Evolutionary conservation across 345 rosid genomes (phyloP), one percentile per base, ranked within the genome.

Genomic region (Bruguiera gymnorhiza): DNA sequence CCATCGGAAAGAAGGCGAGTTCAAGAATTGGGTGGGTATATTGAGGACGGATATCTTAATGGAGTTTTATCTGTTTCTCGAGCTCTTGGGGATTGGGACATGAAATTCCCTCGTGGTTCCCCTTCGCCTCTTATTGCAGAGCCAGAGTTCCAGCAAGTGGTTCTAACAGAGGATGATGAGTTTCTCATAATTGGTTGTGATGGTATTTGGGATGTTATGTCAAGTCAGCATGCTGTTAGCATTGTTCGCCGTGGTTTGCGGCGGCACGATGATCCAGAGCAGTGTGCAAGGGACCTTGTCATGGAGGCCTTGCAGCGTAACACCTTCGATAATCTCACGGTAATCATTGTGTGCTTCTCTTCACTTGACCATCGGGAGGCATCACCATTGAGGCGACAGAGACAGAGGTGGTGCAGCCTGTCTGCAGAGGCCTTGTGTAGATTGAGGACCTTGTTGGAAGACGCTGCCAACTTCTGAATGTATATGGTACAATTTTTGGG

Each of bases 21-120:
- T 10, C 63, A 81, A 61, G 71, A 79, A 24, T 16, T 83, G 21
- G 87, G 93, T 21, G 90, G 87, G 15, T 85, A 73, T 70, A 70
- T 93, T 1, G 92, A 86, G 21, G 88, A 82, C 11, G 98, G 89
- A 8, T 93, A 87, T 73, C 84, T 93, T 8, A 89, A 93, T 37
- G 94, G 96, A 29, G 80, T 80, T 27, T 62, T 91, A 76, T 89
- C 96, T 9, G 96, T 91, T 39, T 83, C 93, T 2, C 87, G 97
- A 76, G 97, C 97, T 13, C 78, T 91, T 8, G 98, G 98, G 1
- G 97, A 93, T 64, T 93, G 98, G 98, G 91, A 93, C 80, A 82
- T 86, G 91, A 93, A 93, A 80, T 68, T 66, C 37, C 87, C 86
- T 2, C 79, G 69, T 6, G 90, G 86, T 19, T 78, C 86, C n/a